Percentiles rank a stretch among this genome's conserved stretches.
phyloP scores from a whole-genome alignment of 2,329 filamentous ascomycete species.

The Penicillium sp. region DNA sequence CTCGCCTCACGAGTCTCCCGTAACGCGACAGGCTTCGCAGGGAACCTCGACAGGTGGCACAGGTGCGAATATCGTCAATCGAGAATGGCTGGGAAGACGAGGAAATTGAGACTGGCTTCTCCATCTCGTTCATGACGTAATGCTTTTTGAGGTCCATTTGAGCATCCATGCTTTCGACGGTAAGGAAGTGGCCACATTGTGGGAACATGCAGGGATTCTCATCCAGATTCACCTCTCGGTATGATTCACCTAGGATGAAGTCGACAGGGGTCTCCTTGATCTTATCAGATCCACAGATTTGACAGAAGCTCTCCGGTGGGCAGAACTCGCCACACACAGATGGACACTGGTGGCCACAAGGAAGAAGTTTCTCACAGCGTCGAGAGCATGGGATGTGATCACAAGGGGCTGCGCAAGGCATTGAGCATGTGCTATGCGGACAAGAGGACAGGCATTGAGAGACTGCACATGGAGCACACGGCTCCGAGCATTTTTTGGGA shows the following conservation, averaged over 20 bases:
- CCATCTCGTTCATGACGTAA: slow-evolving; percentile 28
- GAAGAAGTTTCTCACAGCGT: slow-evolving; percentile 54
- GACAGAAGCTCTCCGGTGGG: slow-evolving; percentile 54
- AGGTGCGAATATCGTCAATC: slow-evolving; percentile 50
- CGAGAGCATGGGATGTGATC: slow-evolving; percentile 63
- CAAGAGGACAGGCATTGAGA: slow-evolving; percentile 55
- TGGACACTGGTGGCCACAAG: slow-evolving; percentile 64
- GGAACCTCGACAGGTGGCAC: slow-evolving; percentile 60
- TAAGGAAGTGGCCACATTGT: slow-evolving; percentile 63
- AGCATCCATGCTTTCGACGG: slow-evolving; percentile 59
- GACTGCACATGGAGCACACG: slow-evolving; percentile 61
- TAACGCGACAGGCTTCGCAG: slow-evolving; percentile 60
- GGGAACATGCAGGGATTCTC: slow-evolving; percentile 62
- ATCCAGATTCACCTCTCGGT: slow-evolving; percentile 57
- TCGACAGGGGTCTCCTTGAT: slow-evolving; percentile 55
- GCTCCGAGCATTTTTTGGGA: slow-evolving; percentile 55
- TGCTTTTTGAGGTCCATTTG: slow-evolving; percentile 52
- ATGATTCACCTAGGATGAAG: slow-evolving; percentile 54
- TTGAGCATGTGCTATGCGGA: slow-evolving; percentile 50
- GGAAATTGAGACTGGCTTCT: slow-evolving; percentile 23
- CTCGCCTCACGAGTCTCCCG: slow-evolving; percentile 59
- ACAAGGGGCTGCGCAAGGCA: slow-evolving; percentile 67
- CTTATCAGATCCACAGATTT: slow-evolving; percentile 49
- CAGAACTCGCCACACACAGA: slow-evolving; percentile 65
- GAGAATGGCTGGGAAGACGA: slow-evolving; percentile 50